Evolutionary conservation across 352 stramenopile species (phyloP).

Genomic region (Pythium monospermum): DNA sequence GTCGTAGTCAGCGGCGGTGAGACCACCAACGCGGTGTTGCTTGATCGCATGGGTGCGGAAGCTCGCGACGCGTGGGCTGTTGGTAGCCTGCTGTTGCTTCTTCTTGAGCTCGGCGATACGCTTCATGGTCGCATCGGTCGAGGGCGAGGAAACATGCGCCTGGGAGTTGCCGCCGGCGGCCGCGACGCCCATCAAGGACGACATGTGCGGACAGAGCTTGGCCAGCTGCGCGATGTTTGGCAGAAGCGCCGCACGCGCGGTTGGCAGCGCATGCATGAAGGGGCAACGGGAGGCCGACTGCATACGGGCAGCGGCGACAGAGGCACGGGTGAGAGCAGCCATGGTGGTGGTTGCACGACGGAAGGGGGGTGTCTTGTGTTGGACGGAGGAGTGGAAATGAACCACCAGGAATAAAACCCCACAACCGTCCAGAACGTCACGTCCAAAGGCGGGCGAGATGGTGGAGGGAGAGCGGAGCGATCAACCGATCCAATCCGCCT

Average conservation of each 20-base stretch:
- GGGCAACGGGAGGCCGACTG: conserved; percentile 73
- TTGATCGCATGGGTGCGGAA: conserved; percentile 54
- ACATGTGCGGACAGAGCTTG: conserved; percentile 87
- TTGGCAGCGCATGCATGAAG: conserved; percentile 80
- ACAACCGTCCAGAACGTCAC: too few species aligned
- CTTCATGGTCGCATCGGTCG: conserved; percentile 62
- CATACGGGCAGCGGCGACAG: conserved; percentile 58
- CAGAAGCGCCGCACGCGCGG: conserved; percentile 63
- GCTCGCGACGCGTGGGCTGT: conserved; percentile 36
- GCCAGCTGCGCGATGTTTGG: conserved; percentile 84
- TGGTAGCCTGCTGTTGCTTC: conserved; percentile 44
- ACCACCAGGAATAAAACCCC: not conserved
- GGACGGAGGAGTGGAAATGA: conserved; percentile 30
- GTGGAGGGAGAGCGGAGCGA: conserved; percentile 2
- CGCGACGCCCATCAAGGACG: conserved; percentile 61
- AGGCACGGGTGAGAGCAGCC: conserved; percentile 58
- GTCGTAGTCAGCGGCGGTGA: conserved; percentile 60
- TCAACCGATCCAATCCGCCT: not conserved
- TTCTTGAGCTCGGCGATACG: conserved; percentile 71
- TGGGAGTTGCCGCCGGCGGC: conserved; percentile 48
- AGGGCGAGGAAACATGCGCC: conserved; percentile 47
- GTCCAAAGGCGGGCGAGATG: too few species aligned
- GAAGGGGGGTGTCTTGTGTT: conserved; percentile 12
- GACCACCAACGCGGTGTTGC: conserved; percentile 57
- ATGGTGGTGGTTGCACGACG: conserved; percentile 27